A percentile compares a stretch with the other conserved stretches of the same genome.
These are phyloP conservation scores for Ilex aquifolium DNA, from an alignment of 257 asterid genomes.

Conservation along the genomic window DNA sequence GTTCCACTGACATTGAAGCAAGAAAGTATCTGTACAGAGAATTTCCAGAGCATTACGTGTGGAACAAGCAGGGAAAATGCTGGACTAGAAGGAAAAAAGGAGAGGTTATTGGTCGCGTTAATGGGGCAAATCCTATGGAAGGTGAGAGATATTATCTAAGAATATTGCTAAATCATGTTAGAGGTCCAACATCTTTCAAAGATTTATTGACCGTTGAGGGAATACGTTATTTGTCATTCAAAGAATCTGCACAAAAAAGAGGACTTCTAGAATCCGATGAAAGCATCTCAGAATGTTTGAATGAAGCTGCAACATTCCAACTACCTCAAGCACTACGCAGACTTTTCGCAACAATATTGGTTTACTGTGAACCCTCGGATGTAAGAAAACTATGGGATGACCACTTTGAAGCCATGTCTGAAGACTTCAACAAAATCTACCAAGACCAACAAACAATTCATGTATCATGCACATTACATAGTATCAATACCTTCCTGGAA, in stretches of 20 bases:
- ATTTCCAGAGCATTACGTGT: not conserved
- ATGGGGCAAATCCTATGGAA: not conserved
- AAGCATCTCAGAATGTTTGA: conserved; percentile 4
- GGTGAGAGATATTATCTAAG: not conserved
- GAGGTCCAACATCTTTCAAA: too few species aligned
- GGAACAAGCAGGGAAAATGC: not conserved
- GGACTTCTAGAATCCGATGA: conserved; percentile 13
- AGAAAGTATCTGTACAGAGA: not conserved
- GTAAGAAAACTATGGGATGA: conserved; percentile 4
- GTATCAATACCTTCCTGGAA: not conserved
- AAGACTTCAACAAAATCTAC: conserved; percentile 4
- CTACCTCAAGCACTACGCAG: conserved; percentile 2
- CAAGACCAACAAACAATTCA: not conserved
- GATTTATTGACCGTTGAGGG: not conserved
- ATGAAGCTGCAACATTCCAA: conserved; percentile 7
- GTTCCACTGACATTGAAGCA: not conserved
- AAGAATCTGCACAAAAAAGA: conserved; percentile 9
- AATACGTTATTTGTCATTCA: not conserved
- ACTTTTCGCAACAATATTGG: not conserved
- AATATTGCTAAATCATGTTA: conserved; percentile 5
- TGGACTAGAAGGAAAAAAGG: too few species aligned
- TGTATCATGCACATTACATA: not conserved
- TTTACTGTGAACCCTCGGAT: conserved; percentile 1
- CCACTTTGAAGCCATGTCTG: conserved; percentile 4
- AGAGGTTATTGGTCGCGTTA: not conserved